phyloP scores from a whole-genome alignment of 305 asterid species.

The Fraxinus greggii region DNA sequence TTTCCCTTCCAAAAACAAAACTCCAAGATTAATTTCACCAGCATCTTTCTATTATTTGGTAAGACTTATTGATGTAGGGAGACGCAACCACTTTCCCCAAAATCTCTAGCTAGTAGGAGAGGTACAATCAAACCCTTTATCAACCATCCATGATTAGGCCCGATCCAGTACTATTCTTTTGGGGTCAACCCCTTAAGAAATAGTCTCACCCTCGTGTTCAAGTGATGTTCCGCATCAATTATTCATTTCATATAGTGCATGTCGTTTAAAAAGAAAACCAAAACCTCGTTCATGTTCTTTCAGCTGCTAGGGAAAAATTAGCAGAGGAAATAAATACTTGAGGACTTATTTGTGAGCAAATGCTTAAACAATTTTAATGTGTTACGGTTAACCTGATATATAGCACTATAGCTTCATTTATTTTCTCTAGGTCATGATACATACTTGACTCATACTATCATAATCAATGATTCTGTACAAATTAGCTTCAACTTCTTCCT shows the following conservation, averaged over 20 bases:
- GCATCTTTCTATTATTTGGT: background rate
- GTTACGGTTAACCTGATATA: background rate
- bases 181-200: background rate
- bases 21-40: background rate
- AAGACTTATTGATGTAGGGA: background rate
- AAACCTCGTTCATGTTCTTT: background rate
- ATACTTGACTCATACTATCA: background rate
- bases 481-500: background rate
- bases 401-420: background rate
- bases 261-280: background rate
- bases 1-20: background rate
- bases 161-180: background rate
- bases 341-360: background rate
- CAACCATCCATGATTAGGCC: background rate
- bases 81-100: background rate
- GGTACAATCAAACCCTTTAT: background rate
- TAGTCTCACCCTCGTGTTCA: background rate
- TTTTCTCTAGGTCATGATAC: background rate
- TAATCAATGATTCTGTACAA: background rate
- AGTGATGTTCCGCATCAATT: background rate
- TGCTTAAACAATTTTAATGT: background rate
- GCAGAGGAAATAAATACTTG: background rate
- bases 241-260: background rate
- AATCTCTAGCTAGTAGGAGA: background rate
- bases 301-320: background rate